Evolutionary conservation across 768 basidiomycete species (phyloP).

Genomic region (Tulasnella sp.): DNA sequence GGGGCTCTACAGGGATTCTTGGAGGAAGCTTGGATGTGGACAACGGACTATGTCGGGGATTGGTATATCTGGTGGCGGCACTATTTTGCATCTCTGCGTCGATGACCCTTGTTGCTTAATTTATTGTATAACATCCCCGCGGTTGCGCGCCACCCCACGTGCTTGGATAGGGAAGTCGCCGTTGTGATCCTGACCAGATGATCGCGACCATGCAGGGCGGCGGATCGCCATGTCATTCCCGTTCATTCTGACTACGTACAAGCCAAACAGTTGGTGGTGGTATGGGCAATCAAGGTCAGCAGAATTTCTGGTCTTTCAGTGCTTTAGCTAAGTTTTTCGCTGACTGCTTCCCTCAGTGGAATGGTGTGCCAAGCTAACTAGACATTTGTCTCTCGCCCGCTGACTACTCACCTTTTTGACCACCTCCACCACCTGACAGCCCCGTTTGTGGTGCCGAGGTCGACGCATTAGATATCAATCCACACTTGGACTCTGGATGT

Average conservation of each 20-base stretch:
- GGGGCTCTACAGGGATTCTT: slow-evolving; percentile 11
- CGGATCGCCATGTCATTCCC: not conserved
- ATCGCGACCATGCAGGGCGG: not conserved
- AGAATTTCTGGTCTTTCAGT: no score
- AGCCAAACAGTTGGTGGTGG: no score
- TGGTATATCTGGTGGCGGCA: no score
- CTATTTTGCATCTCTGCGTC: no score
- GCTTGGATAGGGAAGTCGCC: not conserved
- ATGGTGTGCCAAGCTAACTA: not conserved
- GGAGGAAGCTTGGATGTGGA: slow-evolving; percentile 20
- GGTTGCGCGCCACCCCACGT: no score
- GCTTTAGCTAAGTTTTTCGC: not conserved
- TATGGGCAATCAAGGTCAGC: no score
- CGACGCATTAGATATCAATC: slow-evolving; percentile 36
- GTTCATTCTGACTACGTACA: not conserved
- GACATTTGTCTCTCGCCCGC: not conserved
- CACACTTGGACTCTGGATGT: slow-evolving; percentile 43
- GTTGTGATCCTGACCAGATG: not conserved
- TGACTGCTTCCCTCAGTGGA: slow-evolving; percentile 5
- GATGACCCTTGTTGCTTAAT: not conserved
- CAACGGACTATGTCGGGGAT: not conserved
- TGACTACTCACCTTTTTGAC: not conserved
- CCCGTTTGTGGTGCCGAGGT: slow-evolving; percentile 42
- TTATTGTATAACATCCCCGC: not conserved
- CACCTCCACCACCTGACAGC: no score